phyloP scores from a whole-genome alignment of 2,329 filamentous ascomycete species.

The Aspergillus versicolor region DNA sequence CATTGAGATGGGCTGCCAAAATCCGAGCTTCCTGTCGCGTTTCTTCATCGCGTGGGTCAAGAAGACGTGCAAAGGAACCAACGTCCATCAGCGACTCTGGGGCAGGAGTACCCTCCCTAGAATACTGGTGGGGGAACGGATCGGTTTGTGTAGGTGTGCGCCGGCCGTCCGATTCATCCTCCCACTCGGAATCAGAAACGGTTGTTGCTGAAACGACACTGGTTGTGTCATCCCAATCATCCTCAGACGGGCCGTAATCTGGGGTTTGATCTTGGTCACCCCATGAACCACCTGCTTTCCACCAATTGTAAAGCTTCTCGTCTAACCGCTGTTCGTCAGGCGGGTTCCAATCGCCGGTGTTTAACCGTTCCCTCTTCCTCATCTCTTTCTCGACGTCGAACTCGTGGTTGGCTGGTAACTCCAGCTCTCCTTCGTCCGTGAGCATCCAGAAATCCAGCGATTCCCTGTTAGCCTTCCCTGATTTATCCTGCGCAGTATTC shows the following conservation, averaged over 20 bases:
- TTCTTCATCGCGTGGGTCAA: slow-evolving; percentile 75
- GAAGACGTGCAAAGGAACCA: slow-evolving; percentile 70
- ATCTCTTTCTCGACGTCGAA: slow-evolving; percentile 82
- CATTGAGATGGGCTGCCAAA: slow-evolving; percentile 75
- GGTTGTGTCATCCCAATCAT: slow-evolving; percentile 69
- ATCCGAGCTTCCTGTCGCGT: slow-evolving; percentile 78
- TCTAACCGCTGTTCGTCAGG: slow-evolving; percentile 68
- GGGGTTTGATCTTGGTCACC: slow-evolving; percentile 78
- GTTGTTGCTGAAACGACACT: slow-evolving; percentile 72
- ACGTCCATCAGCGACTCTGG: slow-evolving; percentile 65
- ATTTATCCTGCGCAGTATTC: slow-evolving; percentile 17
- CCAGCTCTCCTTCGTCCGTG: slow-evolving; percentile 53
- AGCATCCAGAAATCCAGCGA: slow-evolving; percentile 55
- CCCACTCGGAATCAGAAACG: slow-evolving; percentile 51
- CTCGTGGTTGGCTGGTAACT: slow-evolving; percentile 59
- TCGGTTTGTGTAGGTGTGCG: slow-evolving; percentile 73
- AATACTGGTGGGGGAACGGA: slow-evolving; percentile 53
- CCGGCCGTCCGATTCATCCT: slow-evolving; percentile 47
- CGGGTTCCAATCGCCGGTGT: slow-evolving; percentile 40
- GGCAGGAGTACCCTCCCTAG: slow-evolving; percentile 51
- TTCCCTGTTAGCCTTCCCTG: slow-evolving; percentile 19
- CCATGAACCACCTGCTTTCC: slow-evolving; percentile 80
- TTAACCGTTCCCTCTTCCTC: slow-evolving; percentile 58
- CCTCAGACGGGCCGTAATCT: slow-evolving; percentile 63
- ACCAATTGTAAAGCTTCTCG: slow-evolving; percentile 76